Conservation (phyloP, 371 early-diverging fungal genomes). For the Mortierella sp. region DNA sequence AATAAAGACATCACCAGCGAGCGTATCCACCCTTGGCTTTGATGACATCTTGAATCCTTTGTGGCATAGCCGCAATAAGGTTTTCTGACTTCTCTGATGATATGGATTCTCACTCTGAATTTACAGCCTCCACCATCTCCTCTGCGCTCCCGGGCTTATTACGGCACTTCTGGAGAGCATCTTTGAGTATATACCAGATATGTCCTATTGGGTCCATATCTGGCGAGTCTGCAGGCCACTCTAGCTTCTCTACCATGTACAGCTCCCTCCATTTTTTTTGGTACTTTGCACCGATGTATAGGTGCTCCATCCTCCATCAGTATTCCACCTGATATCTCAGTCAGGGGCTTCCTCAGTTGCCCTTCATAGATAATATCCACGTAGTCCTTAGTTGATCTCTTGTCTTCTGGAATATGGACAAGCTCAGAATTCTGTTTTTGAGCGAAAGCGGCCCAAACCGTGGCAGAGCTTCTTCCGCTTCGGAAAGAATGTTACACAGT, state of each 20-base stretch:
- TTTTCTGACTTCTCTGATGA: no score
- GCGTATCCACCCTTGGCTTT: no score
- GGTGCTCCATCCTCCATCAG: slow-evolving; percentile 1
- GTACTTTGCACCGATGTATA: neutral
- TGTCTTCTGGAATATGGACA: neutral
- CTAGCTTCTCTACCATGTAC: neutral
- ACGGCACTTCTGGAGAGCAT: neutral
- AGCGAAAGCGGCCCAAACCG: neutral
- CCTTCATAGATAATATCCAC: neutral
- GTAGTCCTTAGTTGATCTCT: neutral
- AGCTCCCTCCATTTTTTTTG: neutral
- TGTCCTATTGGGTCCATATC: neutral
- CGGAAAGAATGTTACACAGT: neutral
- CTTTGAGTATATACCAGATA: neutral
- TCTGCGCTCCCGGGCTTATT: neutral
- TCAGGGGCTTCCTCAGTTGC: neutral
- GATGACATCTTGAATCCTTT: no score
- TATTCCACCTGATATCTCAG: neutral
- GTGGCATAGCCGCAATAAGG: no score
- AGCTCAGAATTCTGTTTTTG: neutral
- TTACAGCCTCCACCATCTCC: no score
- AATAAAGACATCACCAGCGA: no score
- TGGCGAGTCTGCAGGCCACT: neutral
- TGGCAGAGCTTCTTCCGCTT: neutral
- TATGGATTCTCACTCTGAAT: no score